phyloP scores from a whole-genome alignment of 495 filamentous ascomycete genomes.

The Tuber melanosporum region DNA sequence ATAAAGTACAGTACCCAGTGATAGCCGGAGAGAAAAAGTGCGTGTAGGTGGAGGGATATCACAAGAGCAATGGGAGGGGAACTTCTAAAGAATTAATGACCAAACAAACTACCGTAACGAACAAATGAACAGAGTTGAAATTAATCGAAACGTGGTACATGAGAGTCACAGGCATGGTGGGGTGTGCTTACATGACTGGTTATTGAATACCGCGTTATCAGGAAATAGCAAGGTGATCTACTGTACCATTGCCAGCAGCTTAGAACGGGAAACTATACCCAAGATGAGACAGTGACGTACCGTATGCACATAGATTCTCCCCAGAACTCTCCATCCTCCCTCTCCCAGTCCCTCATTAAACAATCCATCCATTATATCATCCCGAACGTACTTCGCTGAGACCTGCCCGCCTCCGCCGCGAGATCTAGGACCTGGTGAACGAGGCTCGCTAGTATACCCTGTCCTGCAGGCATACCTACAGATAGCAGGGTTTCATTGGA shows the following conservation, averaged over 20 bases:
- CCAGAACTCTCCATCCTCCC: neutral
- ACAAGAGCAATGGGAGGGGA: neutral
- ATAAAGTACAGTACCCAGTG: neutral
- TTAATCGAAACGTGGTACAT: neutral
- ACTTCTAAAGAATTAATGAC: neutral
- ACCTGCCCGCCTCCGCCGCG: neutral
- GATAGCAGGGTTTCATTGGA: neutral
- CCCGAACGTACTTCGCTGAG: neutral
- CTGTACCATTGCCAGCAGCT: neutral
- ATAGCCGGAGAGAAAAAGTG: neutral
- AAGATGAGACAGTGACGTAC: neutral
- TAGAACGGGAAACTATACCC: neutral
- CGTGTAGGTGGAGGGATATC: neutral
- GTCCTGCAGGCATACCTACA: neutral
- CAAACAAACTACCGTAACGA: neutral
- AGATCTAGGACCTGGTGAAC: neutral
- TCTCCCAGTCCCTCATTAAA: neutral
- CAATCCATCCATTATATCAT: neutral
- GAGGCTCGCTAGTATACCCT: neutral
- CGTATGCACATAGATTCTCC: neutral
- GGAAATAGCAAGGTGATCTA: neutral
- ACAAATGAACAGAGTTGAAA: neutral
- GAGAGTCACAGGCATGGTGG: neutral
- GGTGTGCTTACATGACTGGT: neutral
- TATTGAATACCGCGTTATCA: neutral